Conservation (phyloP, 2,329 filamentous ascomycete species). For the Fusarium temperatum region DNA sequence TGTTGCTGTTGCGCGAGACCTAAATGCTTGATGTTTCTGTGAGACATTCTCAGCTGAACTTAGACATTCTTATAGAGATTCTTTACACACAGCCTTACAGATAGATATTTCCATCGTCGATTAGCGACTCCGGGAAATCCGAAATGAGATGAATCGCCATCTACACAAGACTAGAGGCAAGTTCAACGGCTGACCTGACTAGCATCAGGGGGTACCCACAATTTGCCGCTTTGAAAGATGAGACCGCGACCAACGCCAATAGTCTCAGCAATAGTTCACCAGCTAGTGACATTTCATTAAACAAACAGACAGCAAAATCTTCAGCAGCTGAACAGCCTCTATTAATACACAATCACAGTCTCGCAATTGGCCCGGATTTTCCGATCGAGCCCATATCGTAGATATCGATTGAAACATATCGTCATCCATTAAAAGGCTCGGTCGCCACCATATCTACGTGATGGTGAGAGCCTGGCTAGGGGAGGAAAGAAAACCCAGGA, state of each 20-base stretch:
- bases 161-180: background rate
- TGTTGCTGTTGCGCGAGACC: background rate
- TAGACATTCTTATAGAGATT: background rate
- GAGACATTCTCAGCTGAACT: background rate
- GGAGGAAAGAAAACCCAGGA: too few relatives aligned
- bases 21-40: rapidly evolving
- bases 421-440: background rate
- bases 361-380: background rate
- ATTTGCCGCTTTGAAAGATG: rapidly evolving
- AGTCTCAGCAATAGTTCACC: background rate
- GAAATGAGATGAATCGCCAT: background rate
- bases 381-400: background rate
- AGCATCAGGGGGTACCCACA: background rate
- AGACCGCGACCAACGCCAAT: background rate
- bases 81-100: background rate
- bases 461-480: rapidly evolving
- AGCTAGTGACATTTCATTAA: background rate
- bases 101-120: background rate
- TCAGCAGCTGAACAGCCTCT: too few relatives aligned
- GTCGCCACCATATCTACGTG: background rate
- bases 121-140: background rate
- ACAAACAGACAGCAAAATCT: background rate
- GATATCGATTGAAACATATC: background rate
- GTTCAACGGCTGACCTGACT: background rate
- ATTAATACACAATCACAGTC: background rate